Conservation (phyloP, 352 stramenopile genomes). For the Albugo candida region DNA sequence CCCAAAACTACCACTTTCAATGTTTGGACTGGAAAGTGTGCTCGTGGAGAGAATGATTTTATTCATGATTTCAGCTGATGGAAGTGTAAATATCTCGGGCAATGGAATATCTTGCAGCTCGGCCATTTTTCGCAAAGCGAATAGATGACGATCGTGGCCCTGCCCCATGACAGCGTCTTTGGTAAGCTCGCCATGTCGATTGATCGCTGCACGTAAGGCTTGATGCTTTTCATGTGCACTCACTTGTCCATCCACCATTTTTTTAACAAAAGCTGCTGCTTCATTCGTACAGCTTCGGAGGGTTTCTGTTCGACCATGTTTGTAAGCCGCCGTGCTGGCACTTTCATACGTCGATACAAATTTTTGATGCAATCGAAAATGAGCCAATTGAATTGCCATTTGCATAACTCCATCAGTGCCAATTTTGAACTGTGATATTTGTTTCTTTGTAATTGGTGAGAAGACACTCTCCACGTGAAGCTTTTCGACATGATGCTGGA, state of each 20-base stretch:
- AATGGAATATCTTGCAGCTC: constrained; percentile 27
- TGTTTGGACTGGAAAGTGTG: constrained; percentile 61
- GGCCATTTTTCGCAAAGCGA: constrained; percentile 54
- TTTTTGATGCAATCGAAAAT: constrained; percentile 61
- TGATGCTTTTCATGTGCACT: constrained; percentile 37
- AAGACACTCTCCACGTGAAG: constrained; percentile 56
- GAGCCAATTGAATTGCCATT: constrained; percentile 80
- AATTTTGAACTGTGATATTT: constrained; percentile 48
- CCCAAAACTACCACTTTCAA: constrained; percentile 79
- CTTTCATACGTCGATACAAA: constrained; percentile 80
- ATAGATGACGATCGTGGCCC: constrained; percentile 78
- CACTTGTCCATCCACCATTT: constrained; percentile 35
- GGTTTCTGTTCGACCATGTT: constrained; percentile 80
- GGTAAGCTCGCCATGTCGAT: constrained; percentile 75
- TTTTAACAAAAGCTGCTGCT: constrained; percentile 45
- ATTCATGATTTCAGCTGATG: constrained; percentile 58
- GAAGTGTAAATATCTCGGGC: constrained; percentile 64
- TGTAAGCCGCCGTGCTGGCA: constrained; percentile 79
- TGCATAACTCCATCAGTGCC: constrained; percentile 82
- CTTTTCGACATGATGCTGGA: constrained; percentile 35
- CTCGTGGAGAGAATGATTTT: constrained; percentile 84
- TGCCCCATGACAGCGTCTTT: constrained; percentile 83
- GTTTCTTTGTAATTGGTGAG: constrained; percentile 41
- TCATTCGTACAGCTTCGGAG: constrained; percentile 80
- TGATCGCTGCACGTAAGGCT: constrained; percentile 47